These are phyloP conservation scores for Phytophthora pluvialis DNA, from an alignment of 352 stramenopile species.

Conservation along the genomic window DNA sequence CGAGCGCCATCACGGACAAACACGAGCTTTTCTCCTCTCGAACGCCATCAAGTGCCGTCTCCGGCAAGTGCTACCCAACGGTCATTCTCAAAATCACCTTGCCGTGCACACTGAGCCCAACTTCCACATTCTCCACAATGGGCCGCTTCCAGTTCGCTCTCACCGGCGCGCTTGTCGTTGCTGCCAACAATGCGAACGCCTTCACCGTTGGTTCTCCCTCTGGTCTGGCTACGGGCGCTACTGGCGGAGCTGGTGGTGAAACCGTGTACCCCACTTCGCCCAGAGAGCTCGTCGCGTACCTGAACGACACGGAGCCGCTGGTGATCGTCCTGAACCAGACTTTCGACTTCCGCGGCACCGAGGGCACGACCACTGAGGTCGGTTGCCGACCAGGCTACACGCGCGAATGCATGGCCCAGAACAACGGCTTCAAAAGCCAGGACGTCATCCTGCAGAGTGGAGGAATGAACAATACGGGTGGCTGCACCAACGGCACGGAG, in stretches of 20 bases:
- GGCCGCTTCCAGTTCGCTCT: conserved; percentile 18
- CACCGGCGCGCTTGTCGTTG: conserved; percentile 10
- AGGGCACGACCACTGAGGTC: conserved; percentile 41
- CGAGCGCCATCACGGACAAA: too few species aligned
- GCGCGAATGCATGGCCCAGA: conserved; percentile 41
- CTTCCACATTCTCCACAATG: conserved; percentile 15
- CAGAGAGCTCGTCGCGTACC: conserved; percentile 36
- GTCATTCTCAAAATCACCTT: conserved; percentile 30
- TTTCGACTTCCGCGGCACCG: conserved; percentile 48
- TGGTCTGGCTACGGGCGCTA: conserved; percentile 36
- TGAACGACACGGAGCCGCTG: conserved; percentile 30
- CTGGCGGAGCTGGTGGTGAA: conserved; percentile 33
- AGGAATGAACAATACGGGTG: conserved; percentile 53
- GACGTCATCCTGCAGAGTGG: conserved; percentile 49
- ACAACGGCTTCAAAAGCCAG: conserved; percentile 46
- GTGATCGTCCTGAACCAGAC: conserved; percentile 51
- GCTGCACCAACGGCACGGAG: conserved; percentile 43
- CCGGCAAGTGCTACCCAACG: conserved; percentile 15
- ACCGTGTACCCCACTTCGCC: conserved; percentile 37
- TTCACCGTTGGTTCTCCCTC: conserved; percentile 29
- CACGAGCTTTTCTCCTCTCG: not conserved
- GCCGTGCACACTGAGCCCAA: conserved; percentile 2
- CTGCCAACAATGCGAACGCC: conserved; percentile 12
- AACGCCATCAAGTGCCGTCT: not conserved
- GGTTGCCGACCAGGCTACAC: conserved; percentile 41